Conservation (phyloP, 2,329 filamentous ascomycete species). For the Fusarium xylarioides region DNA sequence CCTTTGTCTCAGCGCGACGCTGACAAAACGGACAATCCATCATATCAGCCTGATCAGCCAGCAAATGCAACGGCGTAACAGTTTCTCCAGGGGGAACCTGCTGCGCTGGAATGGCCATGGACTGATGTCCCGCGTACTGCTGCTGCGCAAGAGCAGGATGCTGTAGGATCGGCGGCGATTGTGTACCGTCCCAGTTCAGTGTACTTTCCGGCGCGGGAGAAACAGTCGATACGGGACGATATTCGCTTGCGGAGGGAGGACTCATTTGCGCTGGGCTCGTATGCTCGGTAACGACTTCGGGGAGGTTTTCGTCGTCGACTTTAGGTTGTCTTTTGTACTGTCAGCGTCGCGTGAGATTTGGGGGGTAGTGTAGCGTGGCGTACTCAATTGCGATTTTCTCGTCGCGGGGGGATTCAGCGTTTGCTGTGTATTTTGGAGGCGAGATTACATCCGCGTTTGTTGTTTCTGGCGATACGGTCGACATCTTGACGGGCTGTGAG, state of each 20-base stretch:
- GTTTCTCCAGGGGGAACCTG: slow-evolving; percentile 12
- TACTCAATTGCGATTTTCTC: slow-evolving; percentile 38
- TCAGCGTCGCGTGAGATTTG: neutral
- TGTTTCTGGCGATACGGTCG: slow-evolving; percentile 20
- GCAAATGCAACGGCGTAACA: slow-evolving; percentile 40
- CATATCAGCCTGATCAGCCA: slow-evolving; percentile 37
- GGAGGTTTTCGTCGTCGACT: slow-evolving; percentile 37
- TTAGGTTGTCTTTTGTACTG: neutral
- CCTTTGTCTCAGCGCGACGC: slow-evolving; percentile 30
- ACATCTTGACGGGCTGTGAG: slow-evolving; percentile 3
- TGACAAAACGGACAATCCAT: slow-evolving; percentile 43
- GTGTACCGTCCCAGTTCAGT: slow-evolving; percentile 11
- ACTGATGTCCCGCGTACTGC: slow-evolving; percentile 27
- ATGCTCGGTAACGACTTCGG: slow-evolving; percentile 34
- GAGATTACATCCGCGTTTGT: slow-evolving; percentile 21
- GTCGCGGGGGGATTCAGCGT: neutral
- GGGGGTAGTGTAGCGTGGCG: neutral
- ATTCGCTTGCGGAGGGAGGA: neutral
- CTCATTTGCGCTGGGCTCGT: neutral
- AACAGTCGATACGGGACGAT: neutral
- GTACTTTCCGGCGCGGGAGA: slow-evolving; percentile 16
- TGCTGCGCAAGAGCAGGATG: slow-evolving; percentile 26
- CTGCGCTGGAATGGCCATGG: slow-evolving; percentile 12
- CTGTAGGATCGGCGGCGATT: slow-evolving; percentile 31
- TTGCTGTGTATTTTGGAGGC: slow-evolving; percentile 33